A percentile compares a stretch with the other conserved stretches of the same genome.
Conservation (phyloP, 192 early-diverging fungal genomes). For the Backusella parvicylindrica region DNA sequence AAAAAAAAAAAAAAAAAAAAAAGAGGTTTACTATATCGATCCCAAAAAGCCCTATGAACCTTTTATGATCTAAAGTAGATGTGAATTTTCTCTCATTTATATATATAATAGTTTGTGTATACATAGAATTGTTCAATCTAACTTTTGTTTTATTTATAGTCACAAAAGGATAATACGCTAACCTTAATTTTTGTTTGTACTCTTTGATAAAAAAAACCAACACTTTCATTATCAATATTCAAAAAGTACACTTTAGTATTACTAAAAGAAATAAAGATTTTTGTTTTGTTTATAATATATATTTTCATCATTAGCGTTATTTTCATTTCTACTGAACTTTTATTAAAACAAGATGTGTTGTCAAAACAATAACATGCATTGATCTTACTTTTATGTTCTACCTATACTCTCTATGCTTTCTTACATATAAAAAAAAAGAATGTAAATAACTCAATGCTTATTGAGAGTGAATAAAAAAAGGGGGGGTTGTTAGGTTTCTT, state of each 20-base stretch:
- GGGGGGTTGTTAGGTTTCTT: no score
- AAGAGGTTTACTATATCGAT: neutral
- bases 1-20: no score
- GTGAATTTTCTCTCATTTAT: neutral
- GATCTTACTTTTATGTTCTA: no score
- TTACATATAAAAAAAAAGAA: neutral
- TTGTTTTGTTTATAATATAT: neutral
- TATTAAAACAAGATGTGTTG: neutral
- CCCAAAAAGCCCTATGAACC: neutral
- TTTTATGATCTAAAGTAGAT: neutral
- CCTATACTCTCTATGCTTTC: neutral
- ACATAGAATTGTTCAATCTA: neutral
- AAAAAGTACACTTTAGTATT: neutral
- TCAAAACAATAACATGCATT: neutral
- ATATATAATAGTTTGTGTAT: neutral
- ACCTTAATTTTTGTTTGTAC: neutral
- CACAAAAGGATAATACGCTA: slow-evolving; percentile 3
- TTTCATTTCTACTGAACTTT: neutral
- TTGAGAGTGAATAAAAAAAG: neutral
- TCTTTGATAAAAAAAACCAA: neutral
- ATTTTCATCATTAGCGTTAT: neutral
- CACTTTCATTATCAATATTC: neutral
- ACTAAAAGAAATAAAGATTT: neutral
- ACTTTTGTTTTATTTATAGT: neutral
- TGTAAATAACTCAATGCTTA: neutral